Evolutionary conservation across 176 grass and related monocot species (phyloP), one percentile per base, ranked within the genome.

Genomic region (Oryza meyeriana): DNA sequence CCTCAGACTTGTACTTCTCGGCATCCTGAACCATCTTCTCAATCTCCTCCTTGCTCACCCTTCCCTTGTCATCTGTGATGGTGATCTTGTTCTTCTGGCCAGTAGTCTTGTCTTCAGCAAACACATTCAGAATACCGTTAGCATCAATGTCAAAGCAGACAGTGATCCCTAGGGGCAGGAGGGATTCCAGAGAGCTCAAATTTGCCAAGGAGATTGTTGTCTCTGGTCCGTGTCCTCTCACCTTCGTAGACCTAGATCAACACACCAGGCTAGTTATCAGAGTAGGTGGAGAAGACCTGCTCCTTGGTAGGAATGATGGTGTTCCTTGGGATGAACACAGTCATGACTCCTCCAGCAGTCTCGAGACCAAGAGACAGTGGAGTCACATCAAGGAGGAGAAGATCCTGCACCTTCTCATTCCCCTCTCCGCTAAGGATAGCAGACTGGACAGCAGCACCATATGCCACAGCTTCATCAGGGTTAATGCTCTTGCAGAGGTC

Each of bases 401-500:
- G 85, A 81, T 91, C 89, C 45, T 91, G 81, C 16, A 88, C 85
- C 78, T 91, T 91, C 72, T 88, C 89, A 2, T 91, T 88, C 7
- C 85, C 89, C 72, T 91, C 85, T 0, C 89, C 89, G 1, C 85
- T 88, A 55, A 88, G 85, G 58, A 91, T 91, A 1, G 85, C 85
- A 50, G 89, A 85, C 85, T 91, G 81, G 25, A 88, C 89, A 10
- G 81, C 85, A 66, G 72, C 89, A 26, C 89, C 89, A 34, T 91
- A 88, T 4, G 89, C 85, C 77, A 91, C 81, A 63, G 85, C 85
- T 77, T 91, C 89, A 39, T 88, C 89, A 12, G 89, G 85, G 79
- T 85, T 91, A 28, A 91, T 91, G 85, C 89, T 91, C 81, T 91
- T 91, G 72, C 89, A 91, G 11, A 88, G 77, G 40, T 88, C 89